A percentile compares a stretch with the other conserved stretches of the same genome.
phyloP scores from a whole-genome alignment of 257 asterid species.

The Nicotiana obtusifolia region DNA sequence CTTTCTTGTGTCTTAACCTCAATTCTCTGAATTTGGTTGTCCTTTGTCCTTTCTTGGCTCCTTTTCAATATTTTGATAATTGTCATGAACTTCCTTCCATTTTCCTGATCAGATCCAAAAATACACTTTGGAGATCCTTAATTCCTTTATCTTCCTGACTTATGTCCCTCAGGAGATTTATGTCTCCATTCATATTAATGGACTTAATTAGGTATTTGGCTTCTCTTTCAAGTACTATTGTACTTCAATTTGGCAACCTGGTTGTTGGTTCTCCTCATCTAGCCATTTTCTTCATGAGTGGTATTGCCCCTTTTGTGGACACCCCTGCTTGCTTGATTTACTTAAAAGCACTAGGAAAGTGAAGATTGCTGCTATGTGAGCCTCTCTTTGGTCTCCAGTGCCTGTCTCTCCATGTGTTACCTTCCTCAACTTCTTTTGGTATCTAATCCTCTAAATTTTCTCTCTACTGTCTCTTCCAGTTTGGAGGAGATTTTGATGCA shows the following conservation, averaged over 20 bases:
- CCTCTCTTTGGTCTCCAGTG: background rate
- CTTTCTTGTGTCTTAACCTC: background rate
- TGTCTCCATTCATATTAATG: background rate
- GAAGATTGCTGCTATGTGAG: background rate
- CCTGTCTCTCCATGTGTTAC: background rate
- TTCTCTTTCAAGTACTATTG: background rate
- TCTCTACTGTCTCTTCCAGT: background rate
- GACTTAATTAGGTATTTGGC: background rate
- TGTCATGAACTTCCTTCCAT: background rate
- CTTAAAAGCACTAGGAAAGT: background rate
- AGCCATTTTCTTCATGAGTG: background rate
- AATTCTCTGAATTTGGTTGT: background rate
- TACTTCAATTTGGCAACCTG: background rate
- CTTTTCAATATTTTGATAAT: background rate
- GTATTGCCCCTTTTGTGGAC: background rate
- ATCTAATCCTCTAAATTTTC: background rate
- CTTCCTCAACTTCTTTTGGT: background rate
- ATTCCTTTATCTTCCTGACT: background rate
- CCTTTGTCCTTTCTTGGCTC: background rate
- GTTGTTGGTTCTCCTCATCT: background rate
- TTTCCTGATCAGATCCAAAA: background rate
- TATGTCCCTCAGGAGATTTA: background rate
- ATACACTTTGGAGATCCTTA: background rate
- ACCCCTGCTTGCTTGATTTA: background rate
- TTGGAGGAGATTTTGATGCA: background rate